These are phyloP conservation scores for Pleurotus sapidus DNA, from an alignment of 768 basidiomycete species.

Conservation along the genomic window DNA sequence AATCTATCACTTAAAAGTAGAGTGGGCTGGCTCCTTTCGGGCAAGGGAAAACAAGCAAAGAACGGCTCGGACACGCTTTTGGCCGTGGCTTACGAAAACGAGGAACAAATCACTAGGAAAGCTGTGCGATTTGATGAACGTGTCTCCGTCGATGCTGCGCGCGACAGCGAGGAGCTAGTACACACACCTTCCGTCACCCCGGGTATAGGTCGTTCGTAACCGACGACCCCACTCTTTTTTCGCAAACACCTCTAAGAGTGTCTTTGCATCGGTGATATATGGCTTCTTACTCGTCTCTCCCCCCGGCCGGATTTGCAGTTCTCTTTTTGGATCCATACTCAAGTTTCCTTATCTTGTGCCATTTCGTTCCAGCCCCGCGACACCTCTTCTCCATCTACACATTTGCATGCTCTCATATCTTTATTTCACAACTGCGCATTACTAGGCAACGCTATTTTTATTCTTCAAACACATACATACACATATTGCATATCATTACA, in stretches of 20 bases:
- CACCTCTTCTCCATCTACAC: constrained; percentile 15
- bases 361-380: constrained; percentile 1
- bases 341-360: not conserved
- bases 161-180: not conserved
- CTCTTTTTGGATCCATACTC: not conserved
- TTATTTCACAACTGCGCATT: not conserved
- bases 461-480: not conserved
- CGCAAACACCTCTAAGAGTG: not conserved
- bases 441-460: constrained; percentile 14
- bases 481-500: not conserved
- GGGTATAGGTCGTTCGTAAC: too few species aligned
- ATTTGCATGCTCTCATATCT: constrained; percentile 22
- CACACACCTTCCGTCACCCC: too few species aligned
- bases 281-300: not conserved
- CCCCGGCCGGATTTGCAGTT: not conserved
- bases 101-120: not conserved
- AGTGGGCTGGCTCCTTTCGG: constrained; percentile 5
- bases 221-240: too few species aligned
- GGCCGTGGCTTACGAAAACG: not conserved
- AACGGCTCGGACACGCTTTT: not conserved
- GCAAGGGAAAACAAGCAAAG: not conserved
- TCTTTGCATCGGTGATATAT: not conserved
- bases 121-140: constrained; percentile 6
- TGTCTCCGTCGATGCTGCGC: not conserved
- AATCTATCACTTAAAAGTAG: constrained; percentile 10